phyloP scores from a whole-genome alignment of 495 filamentous ascomycete genomes.

The Darksidea phi region DNA sequence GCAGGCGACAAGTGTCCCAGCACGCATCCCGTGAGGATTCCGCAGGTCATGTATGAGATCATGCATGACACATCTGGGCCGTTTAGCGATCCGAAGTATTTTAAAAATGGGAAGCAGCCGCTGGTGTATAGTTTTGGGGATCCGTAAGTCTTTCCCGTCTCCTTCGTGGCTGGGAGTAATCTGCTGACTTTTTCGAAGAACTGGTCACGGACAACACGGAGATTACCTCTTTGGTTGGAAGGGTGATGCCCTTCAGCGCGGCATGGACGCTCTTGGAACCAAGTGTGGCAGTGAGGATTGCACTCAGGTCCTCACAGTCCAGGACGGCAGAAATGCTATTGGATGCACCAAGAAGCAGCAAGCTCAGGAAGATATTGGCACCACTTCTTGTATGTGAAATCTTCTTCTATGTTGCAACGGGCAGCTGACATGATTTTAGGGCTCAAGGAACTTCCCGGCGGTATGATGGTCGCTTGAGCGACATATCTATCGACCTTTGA shows the following conservation, averaged over 20 bases:
- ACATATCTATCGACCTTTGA: no score
- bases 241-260: conserved; percentile 47
- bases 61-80: conserved; percentile 47
- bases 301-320: conserved; percentile 16
- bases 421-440: conserved; percentile 5
- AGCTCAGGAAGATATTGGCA: conserved; percentile 28
- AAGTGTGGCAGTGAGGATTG: conserved; percentile 49
- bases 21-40: conserved; percentile 50
- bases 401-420: not conserved
- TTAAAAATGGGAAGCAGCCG: conserved; percentile 47
- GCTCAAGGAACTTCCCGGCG: conserved; percentile 23
- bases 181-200: conserved; percentile 24
- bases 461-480: conserved; percentile 6
- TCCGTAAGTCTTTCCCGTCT: conserved; percentile 37
- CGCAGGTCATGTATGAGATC: conserved; percentile 55
- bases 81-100: conserved; percentile 47
- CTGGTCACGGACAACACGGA: conserved; percentile 49
- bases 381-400: conserved; percentile 12
- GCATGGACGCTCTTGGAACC: conserved; percentile 45
- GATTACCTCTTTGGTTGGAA: conserved; percentile 55
- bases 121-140: conserved; percentile 54
- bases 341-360: conserved; percentile 24
- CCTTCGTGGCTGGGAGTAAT: not conserved
- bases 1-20: conserved; percentile 46
- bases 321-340: conserved; percentile 23